These are phyloP conservation scores for Picochlorum sp. DNA, from an alignment of 139 green algal genomes.

Conservation along the genomic window DNA sequence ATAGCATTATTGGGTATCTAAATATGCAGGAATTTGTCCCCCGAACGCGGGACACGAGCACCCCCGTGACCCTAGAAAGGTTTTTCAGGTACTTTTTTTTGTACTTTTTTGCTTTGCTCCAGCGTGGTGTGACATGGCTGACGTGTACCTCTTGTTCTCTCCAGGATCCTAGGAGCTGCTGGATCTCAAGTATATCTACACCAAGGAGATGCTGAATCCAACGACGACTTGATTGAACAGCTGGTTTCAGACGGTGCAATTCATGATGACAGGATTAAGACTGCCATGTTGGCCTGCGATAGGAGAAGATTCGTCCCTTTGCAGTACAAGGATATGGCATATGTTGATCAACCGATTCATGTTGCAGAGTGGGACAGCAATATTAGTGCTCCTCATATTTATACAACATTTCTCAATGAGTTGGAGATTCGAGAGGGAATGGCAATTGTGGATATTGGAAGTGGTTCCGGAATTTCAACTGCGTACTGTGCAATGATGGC, in stretches of 20 bases:
- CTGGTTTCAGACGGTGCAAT: constrained; percentile 38
- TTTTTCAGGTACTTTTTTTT: no score
- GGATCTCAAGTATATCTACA: constrained; percentile 6
- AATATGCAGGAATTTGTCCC: no score
- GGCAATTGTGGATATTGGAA: constrained; percentile 50
- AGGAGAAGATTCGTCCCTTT: constrained; percentile 54
- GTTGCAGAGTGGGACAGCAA: constrained; percentile 55
- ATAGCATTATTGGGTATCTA: no score
- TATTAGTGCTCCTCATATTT: constrained; percentile 71
- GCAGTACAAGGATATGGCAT: constrained; percentile 40
- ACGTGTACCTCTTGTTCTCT: neutral
- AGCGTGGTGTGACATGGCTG: no score
- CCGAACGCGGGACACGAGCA: no score
- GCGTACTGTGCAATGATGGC: constrained; percentile 44
- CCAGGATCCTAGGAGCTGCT: neutral
- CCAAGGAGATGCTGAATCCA: constrained; percentile 25
- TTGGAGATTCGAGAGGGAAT: constrained; percentile 40
- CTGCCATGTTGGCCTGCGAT: constrained; percentile 42
- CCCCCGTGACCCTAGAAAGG: no score
- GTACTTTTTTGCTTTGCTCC: no score
- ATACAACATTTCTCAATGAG: constrained; percentile 40
- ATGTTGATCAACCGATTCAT: constrained; percentile 52
- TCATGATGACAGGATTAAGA: constrained; percentile 28
- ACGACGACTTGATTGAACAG: constrained; percentile 45
- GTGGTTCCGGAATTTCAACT: constrained; percentile 50